phyloP scores from a whole-genome alignment of 1,284 basidiomycete genomes.

The Puccinia coronata region DNA sequence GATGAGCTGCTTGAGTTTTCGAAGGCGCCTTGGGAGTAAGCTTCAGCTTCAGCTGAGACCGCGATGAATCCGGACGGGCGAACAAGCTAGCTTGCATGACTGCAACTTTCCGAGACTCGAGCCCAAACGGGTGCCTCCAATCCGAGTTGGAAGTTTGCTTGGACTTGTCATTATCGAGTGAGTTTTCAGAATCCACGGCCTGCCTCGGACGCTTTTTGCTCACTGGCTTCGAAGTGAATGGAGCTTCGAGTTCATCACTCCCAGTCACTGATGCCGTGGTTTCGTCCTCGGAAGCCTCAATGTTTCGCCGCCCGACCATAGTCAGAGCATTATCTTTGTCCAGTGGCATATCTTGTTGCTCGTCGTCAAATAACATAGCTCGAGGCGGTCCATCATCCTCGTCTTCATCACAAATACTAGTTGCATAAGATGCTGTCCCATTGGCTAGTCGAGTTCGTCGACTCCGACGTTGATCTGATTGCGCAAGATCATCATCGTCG shows the following conservation, averaged over 20 bases:
- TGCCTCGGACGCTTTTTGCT: conserved; percentile 43
- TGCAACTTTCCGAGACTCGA: conserved; percentile 49
- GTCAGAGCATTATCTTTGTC: conserved; percentile 1
- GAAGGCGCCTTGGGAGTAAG: conserved; percentile 4
- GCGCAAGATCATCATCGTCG: conserved; percentile 20
- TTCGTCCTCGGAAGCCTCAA: conserved; percentile 22
- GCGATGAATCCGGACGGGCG: conserved; percentile 35
- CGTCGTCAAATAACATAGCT: conserved; percentile 46
- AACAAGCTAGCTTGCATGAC: conserved; percentile 50
- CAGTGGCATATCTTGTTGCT: neutral
- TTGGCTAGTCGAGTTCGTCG: neutral
- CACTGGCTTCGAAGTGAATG: neutral
- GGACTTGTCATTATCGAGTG: neutral
- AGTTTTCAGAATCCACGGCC: conserved; percentile 29
- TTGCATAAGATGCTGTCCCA: neutral
- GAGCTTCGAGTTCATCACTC: conserved; percentile 34
- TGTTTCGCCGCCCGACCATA: neutral
- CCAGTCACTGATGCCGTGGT: conserved; percentile 46
- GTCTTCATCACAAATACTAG: conserved; percentile 14
- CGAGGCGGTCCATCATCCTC: conserved; percentile 43
- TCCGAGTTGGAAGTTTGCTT: conserved; percentile 5
- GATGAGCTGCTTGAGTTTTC: conserved; percentile 14
- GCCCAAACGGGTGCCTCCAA: conserved; percentile 35
- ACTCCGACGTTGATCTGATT: neutral
- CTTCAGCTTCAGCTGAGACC: neutral